These are phyloP conservation scores for Botrytis byssoidea DNA, from an alignment of 2,329 filamentous ascomycete species.

Conservation along the genomic window DNA sequence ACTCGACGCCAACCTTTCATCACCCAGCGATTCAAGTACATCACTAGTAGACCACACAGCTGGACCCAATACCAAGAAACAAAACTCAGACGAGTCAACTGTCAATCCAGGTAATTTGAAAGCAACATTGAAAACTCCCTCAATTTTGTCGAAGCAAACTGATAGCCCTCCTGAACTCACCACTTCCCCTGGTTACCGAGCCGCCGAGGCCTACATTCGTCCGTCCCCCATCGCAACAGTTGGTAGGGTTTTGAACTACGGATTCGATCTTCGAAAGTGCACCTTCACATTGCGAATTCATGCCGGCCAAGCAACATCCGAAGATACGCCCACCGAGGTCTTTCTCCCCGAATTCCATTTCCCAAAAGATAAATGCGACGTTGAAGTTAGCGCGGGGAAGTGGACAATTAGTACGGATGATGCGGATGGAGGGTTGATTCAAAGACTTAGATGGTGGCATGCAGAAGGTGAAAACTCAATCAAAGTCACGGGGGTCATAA, in stretches of 20 bases:
- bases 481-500: slow-evolving; percentile 70
- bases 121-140: slow-evolving; percentile 65
- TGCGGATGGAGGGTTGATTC: slow-evolving; percentile 65
- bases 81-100: slow-evolving; percentile 52
- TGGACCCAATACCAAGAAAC: slow-evolving; percentile 41
- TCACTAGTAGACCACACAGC: slow-evolving; percentile 44
- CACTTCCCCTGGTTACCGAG: slow-evolving; percentile 73
- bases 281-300: slow-evolving; percentile 71
- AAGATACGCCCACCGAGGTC: slow-evolving; percentile 73
- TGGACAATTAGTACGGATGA: slow-evolving; percentile 82
- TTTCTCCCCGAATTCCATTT: slow-evolving; percentile 94
- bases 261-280: slow-evolving; percentile 79
- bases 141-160: slow-evolving; percentile 59
- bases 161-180: slow-evolving; percentile 56
- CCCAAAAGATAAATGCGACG: slow-evolving; percentile 66
- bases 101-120: slow-evolving; percentile 77
- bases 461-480: slow-evolving; percentile 78
- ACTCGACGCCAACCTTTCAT: slow-evolving; percentile 50
- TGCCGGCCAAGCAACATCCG: slow-evolving; percentile 56
- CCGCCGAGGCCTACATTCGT: slow-evolving; percentile 88
- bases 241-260: slow-evolving; percentile 68
- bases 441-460: slow-evolving; percentile 91
- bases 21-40: slow-evolving; percentile 47
- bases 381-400: slow-evolving; percentile 80
- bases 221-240: slow-evolving; percentile 75